Percentiles rank a stretch among this genome's conserved stretches.
phyloP scores from a whole-genome alignment of 139 green algal species.

The Coccomyxa sp. region DNA sequence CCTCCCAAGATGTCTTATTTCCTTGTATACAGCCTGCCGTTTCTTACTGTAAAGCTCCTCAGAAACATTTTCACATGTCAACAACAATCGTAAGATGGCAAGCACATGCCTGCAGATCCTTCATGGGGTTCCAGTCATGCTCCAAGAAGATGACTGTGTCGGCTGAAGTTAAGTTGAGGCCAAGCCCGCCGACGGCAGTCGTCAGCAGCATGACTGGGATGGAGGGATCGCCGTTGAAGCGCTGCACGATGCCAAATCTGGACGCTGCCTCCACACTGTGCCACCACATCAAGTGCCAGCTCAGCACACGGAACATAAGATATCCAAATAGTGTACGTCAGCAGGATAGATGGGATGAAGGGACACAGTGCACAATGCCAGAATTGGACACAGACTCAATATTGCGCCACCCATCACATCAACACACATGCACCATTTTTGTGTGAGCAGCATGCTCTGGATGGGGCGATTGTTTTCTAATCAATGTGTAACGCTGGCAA shows the following conservation, averaged over 20 bases:
- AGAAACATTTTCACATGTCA: too few relatives aligned
- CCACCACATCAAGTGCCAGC: background rate
- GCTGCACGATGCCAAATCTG: constrained; percentile 76
- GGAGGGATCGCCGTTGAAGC: constrained; percentile 96
- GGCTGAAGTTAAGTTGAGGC: constrained; percentile 93
- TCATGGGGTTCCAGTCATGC: constrained; percentile 99
- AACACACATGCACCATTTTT: too few relatives aligned
- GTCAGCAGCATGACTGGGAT: constrained; percentile 96
- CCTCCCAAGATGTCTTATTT: too few relatives aligned
- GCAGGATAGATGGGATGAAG: background rate
- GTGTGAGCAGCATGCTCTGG: too few relatives aligned
- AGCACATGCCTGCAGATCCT: constrained; percentile 82
- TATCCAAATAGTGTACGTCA: background rate
- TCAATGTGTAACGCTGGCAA: too few relatives aligned
- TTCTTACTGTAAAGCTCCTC: too few relatives aligned
- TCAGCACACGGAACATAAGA: background rate
- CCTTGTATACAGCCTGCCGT: too few relatives aligned
- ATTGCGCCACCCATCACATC: too few relatives aligned
- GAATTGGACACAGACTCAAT: background rate
- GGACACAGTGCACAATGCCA: background rate
- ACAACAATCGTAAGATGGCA: too few relatives aligned
- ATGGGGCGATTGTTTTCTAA: too few relatives aligned
- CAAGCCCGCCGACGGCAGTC: constrained; percentile 87
- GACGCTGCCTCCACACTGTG: constrained; percentile 57
- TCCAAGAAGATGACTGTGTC: constrained; percentile 99